Conservation (phyloP, 306 rosid species). For the Purshia tridentata region DNA sequence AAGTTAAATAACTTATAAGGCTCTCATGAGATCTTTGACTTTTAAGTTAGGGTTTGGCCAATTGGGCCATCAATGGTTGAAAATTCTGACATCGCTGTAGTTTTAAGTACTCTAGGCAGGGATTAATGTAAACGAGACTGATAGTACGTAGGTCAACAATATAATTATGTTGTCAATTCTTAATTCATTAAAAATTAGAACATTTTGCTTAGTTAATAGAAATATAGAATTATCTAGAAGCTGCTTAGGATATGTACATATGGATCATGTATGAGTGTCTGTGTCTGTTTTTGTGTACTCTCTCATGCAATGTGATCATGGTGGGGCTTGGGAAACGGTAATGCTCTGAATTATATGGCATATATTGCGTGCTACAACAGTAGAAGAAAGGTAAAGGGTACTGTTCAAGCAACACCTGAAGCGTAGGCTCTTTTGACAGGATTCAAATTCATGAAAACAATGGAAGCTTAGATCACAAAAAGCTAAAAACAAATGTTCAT, state of each 20-base stretch:
- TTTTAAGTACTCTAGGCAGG: no score
- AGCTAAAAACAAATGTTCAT: neutral
- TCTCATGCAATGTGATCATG: neutral
- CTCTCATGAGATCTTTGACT: neutral
- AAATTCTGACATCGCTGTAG: no score
- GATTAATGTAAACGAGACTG: neutral
- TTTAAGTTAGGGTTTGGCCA: neutral
- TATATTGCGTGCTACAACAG: neutral
- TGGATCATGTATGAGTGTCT: no score
- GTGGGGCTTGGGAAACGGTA: neutral
- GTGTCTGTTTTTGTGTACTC: no score
- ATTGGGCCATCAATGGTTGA: neutral
- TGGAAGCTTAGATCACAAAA: neutral
- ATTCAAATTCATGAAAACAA: neutral
- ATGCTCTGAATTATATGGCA: conserved; percentile 4
- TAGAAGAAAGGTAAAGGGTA: neutral
- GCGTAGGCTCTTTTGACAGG: conserved; percentile 8
- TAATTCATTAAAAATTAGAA: no score
- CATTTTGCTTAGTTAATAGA: no score
- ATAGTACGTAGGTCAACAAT: neutral
- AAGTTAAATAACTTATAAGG: no score
- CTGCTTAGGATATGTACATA: no score
- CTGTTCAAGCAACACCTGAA: conserved; percentile 12
- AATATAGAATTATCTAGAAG: no score
- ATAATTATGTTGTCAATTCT: neutral